These are phyloP conservation scores for Hygrocybe punicea DNA, from an alignment of 768 basidiomycete species.

Conservation along the genomic window DNA sequence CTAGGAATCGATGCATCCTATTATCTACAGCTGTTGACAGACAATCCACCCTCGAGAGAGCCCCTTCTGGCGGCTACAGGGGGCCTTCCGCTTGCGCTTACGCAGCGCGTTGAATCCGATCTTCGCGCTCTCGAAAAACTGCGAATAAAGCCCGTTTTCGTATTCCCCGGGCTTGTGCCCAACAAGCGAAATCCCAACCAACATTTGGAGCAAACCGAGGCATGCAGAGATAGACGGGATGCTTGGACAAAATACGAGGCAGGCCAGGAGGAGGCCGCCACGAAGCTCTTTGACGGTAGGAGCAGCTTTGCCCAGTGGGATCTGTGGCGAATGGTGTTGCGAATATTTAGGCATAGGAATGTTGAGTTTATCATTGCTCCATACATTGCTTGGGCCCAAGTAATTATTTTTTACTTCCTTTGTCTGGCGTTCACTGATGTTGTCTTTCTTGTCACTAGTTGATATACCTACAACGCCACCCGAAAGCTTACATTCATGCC, in stretches of 20 bases:
- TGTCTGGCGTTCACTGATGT: too few species aligned
- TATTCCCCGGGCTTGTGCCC: slow-evolving; percentile 86
- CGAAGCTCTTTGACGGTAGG: slow-evolving; percentile 75
- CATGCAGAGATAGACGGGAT: slow-evolving; percentile 70
- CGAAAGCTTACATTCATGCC: slow-evolving; percentile 91
- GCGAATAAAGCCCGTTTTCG: slow-evolving; percentile 97
- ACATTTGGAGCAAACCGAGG: slow-evolving; percentile 57
- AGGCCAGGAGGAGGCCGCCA: slow-evolving; percentile 86
- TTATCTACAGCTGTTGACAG: slow-evolving; percentile 79
- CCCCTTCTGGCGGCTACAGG: slow-evolving; percentile 93
- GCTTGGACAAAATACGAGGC: slow-evolving; percentile 95
- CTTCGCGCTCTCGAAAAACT: slow-evolving; percentile 85
- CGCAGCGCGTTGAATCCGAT: slow-evolving; percentile 86
- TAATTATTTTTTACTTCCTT: slow-evolving; percentile 47
- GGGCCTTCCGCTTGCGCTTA: slow-evolving; percentile 86
- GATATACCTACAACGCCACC: slow-evolving; percentile 90
- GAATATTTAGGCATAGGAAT: slow-evolving; percentile 90
- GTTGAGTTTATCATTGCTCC: slow-evolving; percentile 97
- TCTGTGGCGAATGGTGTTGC: slow-evolving; percentile 88
- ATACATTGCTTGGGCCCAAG: slow-evolving; percentile 94
- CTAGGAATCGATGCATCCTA: slow-evolving; percentile 95
- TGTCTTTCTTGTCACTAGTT: too few species aligned
- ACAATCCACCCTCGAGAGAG: slow-evolving; percentile 75
- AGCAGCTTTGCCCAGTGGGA: slow-evolving; percentile 79
- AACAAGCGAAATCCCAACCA: slow-evolving; percentile 59